A percentile compares a stretch with the other conserved stretches of the same genome.
These are phyloP conservation scores for Candida patagonica DNA, from an alignment of 805 yeast genomes.

Conservation along the genomic window DNA sequence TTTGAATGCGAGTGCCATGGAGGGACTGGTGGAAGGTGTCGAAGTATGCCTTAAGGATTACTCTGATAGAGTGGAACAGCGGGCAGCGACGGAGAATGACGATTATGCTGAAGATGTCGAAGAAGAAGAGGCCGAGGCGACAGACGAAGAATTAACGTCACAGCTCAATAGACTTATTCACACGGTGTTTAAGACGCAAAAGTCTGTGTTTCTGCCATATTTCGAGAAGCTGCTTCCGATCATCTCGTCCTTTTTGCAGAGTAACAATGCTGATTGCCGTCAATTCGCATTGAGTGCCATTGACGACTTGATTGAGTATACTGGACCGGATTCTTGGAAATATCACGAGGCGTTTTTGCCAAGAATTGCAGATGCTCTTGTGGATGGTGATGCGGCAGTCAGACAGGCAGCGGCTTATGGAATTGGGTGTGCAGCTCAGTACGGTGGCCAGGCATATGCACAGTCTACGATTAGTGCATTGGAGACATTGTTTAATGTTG, in stretches of 20 bases:
- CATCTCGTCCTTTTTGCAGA: constrained; percentile 50
- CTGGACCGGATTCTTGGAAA: constrained; percentile 58
- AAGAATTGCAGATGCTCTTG: constrained; percentile 56
- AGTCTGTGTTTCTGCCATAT: constrained; percentile 48
- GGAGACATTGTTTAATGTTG: constrained; percentile 64
- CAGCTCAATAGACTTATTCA: constrained; percentile 73
- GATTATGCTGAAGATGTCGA: constrained; percentile 83
- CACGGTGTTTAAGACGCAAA: constrained; percentile 56
- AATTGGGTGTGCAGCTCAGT: constrained; percentile 79
- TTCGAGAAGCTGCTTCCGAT: constrained; percentile 55
- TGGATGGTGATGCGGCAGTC: constrained; percentile 38
- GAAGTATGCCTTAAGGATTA: constrained; percentile 55
- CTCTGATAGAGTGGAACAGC: constrained; percentile 53
- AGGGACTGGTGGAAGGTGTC: constrained; percentile 49
- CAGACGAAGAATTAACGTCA: constrained; percentile 84
- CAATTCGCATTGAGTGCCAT: constrained; percentile 73
- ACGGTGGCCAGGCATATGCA: constrained; percentile 56
- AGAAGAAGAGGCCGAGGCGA: constrained; percentile 70
- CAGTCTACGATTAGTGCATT: constrained; percentile 62
- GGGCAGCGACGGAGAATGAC: constrained; percentile 43
- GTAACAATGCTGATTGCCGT: constrained; percentile 57
- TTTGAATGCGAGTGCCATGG: constrained; percentile 42
- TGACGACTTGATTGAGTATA: constrained; percentile 71
- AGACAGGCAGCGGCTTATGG: constrained; percentile 84
- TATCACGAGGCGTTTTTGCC: constrained; percentile 58